These are phyloP conservation scores for Wickerhamiella parazyma DNA, from an alignment of 805 yeast species.

Conservation along the genomic window DNA sequence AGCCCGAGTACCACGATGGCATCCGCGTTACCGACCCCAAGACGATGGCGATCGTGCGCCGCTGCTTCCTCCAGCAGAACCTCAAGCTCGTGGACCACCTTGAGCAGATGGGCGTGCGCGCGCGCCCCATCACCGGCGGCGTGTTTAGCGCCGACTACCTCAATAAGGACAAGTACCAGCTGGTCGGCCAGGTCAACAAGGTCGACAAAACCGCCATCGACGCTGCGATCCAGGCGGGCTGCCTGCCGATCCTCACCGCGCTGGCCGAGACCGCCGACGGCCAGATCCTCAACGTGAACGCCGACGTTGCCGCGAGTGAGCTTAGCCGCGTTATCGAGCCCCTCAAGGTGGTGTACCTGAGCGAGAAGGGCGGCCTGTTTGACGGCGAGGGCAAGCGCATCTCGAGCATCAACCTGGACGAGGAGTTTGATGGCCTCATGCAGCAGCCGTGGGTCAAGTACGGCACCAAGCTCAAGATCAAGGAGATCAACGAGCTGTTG, in stretches of 20 bases:
- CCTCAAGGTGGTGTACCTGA: conserved; percentile 85
- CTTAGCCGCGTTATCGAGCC: conserved; percentile 95
- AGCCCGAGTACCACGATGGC: conserved; percentile 92
- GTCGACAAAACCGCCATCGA: conserved; percentile 86
- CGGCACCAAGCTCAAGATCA: conserved; percentile 94
- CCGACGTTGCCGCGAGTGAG: conserved; percentile 98
- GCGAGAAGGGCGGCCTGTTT: conserved; percentile 94
- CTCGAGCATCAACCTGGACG: conserved; percentile 83
- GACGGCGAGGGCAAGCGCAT: conserved; percentile 87
- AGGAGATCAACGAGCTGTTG: conserved; percentile 87
- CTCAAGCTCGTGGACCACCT: conserved; percentile 88
- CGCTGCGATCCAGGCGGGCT: conserved; percentile 91
- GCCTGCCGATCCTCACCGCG: conserved; percentile 90
- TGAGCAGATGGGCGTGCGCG: conserved; percentile 93
- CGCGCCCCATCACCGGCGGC: conserved; percentile 97
- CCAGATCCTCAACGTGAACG: conserved; percentile 92
- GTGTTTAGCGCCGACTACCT: conserved; percentile 88
- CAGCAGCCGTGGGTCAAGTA: conserved; percentile 96
- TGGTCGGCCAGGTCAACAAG: conserved; percentile 79
- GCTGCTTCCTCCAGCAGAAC: conserved; percentile 91
- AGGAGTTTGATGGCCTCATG: conserved; percentile 82
- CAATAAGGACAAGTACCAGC: conserved; percentile 77
- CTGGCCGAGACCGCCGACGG: conserved; percentile 95
- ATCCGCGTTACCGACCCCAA: conserved; percentile 88
- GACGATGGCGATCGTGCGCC: conserved; percentile 93